These are phyloP conservation scores for Trichoderma atroviride DNA, from an alignment of 2,329 filamentous ascomycete species.

Conservation along the genomic window DNA sequence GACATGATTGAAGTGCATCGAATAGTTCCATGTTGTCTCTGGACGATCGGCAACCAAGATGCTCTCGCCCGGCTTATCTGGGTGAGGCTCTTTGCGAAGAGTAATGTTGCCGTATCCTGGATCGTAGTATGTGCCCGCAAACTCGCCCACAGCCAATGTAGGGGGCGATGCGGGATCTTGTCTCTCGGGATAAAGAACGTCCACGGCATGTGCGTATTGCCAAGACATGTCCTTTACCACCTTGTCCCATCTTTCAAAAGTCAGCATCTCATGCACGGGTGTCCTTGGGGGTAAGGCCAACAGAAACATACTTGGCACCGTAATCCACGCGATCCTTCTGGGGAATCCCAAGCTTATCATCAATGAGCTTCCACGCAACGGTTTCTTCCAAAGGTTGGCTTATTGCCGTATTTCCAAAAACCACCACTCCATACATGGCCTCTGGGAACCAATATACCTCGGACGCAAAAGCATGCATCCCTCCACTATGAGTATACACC, in stretches of 20 bases:
- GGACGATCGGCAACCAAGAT: slow-evolving; percentile 34
- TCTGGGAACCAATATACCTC: slow-evolving; percentile 41
- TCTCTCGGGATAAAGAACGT: slow-evolving; percentile 43
- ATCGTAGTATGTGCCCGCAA: slow-evolving; percentile 49
- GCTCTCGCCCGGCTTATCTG: slow-evolving; percentile 23
- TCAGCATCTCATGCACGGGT: neutral
- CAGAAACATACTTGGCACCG: slow-evolving; percentile 30
- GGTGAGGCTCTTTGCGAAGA: slow-evolving; percentile 29
- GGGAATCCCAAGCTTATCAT: slow-evolving; percentile 36
- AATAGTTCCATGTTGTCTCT: slow-evolving; percentile 33
- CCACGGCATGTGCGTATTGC: slow-evolving; percentile 38
- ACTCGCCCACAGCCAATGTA: slow-evolving; percentile 39
- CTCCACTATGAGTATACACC: slow-evolving; percentile 38
- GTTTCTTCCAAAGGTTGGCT: slow-evolving; percentile 39
- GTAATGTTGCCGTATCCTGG: slow-evolving; percentile 43
- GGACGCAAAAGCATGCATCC: slow-evolving; percentile 35
- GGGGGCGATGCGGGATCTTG: slow-evolving; percentile 41
- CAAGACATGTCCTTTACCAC: neutral
- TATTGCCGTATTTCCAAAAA: slow-evolving; percentile 47
- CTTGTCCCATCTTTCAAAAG: slow-evolving; percentile 13
- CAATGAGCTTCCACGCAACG: slow-evolving; percentile 36
- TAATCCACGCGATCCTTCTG: slow-evolving; percentile 30
- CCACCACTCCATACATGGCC: slow-evolving; percentile 38
- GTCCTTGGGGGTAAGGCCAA: neutral
- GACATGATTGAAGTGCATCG: slow-evolving; percentile 35